A percentile compares a stretch with the other conserved stretches of the same genome.
Conservation (phyloP, 208 protist species). For the Leishmania amazonensis region DNA sequence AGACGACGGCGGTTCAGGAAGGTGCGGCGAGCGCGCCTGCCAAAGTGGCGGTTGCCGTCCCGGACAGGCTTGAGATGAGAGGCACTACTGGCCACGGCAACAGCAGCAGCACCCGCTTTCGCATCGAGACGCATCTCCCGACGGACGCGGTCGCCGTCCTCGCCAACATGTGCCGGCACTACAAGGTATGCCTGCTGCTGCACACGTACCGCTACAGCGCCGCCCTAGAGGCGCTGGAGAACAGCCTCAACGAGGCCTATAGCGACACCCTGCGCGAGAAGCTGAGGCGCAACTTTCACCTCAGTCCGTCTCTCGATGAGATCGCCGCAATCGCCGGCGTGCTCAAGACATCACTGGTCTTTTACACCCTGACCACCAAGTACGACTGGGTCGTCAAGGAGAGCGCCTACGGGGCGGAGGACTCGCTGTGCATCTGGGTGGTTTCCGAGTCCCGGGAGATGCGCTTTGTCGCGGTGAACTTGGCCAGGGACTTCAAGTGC, state of each 20-base stretch:
- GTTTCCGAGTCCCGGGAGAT: conserved; percentile 79
- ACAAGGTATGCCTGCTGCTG: conserved; percentile 69
- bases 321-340: conserved; percentile 76
- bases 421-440: conserved; percentile 87
- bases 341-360: conserved; percentile 69
- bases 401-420: conserved; percentile 49
- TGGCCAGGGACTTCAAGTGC: conserved; percentile 79
- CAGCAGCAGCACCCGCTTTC: conserved; percentile 14
- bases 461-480: conserved; percentile 86
- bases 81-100: conserved; percentile 1
- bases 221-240: conserved; percentile 85
- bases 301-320: conserved; percentile 76
- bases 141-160: conserved; percentile 53
- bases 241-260: conserved; percentile 65
- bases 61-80: not conserved
- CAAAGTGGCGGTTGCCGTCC: not conserved
- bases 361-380: conserved; percentile 62
- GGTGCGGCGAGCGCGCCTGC: not conserved
- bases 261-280: conserved; percentile 82
- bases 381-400: conserved; percentile 66
- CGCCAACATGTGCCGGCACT: conserved; percentile 54
- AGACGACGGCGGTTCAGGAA: not conserved
- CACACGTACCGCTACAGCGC: conserved; percentile 89
- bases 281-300: conserved; percentile 66
- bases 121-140: conserved; percentile 42